These are phyloP conservation scores for Microdochium paspali DNA, from an alignment of 2,329 filamentous ascomycete species.

Conservation along the genomic window DNA sequence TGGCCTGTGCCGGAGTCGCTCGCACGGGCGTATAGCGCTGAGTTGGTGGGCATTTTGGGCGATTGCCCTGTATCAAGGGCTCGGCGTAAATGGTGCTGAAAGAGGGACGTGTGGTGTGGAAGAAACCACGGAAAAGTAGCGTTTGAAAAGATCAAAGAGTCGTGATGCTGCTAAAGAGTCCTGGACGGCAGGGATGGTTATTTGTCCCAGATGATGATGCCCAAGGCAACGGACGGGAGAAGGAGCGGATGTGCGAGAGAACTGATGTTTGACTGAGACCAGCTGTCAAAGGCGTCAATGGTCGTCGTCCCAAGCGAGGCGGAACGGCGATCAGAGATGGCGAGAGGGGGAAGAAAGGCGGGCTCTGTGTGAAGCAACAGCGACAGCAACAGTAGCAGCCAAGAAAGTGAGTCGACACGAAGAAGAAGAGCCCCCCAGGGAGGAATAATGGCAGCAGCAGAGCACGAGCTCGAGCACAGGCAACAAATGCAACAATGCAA, in stretches of 20 bases:
- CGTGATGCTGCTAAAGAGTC: too few relatives aligned
- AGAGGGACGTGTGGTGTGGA: too few relatives aligned
- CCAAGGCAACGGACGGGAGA: not conserved
- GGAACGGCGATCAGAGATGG: not conserved
- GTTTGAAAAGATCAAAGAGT: too few relatives aligned
- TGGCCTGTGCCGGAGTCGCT: conserved; percentile 10
- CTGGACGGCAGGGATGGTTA: too few relatives aligned
- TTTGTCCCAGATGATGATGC: too few relatives aligned
- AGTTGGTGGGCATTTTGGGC: conserved; percentile 4
- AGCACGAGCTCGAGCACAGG: too few relatives aligned
- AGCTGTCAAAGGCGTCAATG: not conserved
- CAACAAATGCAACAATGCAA: too few relatives aligned
- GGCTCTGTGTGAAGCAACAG: not conserved
- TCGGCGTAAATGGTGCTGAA: not conserved
- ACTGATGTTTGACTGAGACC: not conserved
- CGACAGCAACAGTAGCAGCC: not conserved
- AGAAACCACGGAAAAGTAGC: too few relatives aligned
- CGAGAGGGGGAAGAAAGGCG: not conserved
- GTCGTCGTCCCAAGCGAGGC: not conserved
- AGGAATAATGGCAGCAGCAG: not conserved
- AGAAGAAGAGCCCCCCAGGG: not conserved
- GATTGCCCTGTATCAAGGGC: conserved; percentile 3
- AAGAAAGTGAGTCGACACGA: not conserved
- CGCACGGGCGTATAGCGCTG: conserved; percentile 1
- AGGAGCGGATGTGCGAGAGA: not conserved